These are phyloP conservation scores for Verticillium nonalfalfae DNA, from an alignment of 2,329 filamentous ascomycete species.

Conservation along the genomic window DNA sequence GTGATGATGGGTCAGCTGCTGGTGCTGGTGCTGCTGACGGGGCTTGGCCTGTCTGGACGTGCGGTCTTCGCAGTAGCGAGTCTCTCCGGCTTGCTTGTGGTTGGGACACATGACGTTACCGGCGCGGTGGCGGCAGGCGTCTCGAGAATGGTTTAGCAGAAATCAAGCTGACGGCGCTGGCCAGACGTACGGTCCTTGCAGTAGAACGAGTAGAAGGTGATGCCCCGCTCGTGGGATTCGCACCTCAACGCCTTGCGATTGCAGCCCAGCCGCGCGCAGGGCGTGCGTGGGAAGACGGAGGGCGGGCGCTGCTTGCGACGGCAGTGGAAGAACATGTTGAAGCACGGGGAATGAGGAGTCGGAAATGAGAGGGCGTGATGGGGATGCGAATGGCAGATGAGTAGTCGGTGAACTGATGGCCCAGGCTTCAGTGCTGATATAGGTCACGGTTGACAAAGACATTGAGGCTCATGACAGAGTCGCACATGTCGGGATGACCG, in stretches of 20 bases:
- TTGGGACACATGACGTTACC: slow-evolving; percentile 12
- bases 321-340: slow-evolving; percentile 12
- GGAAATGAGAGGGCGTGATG: background rate
- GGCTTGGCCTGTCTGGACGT: background rate
- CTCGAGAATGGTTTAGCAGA: background rate
- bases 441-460: background rate
- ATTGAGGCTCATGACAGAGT: background rate
- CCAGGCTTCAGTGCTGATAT: background rate
- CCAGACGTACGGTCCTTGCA: slow-evolving; percentile 11
- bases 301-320: slow-evolving; percentile 1
- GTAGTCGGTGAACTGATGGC: background rate
- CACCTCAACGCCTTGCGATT: slow-evolving; percentile 7
- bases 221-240: slow-evolving; percentile 2
- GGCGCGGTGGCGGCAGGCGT: slow-evolving; percentile 12
- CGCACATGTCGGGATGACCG: background rate
- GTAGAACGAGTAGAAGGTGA: slow-evolving; percentile 5
- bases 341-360: background rate
- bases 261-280: slow-evolving; percentile 6
- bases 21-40: no score
- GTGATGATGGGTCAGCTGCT: background rate
- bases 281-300: background rate
- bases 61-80: slow-evolving; percentile 12
- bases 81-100: slow-evolving; percentile 4
- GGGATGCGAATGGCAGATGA: background rate
- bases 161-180: background rate